These are phyloP conservation scores for Allomyces javanicus DNA, from an alignment of 192 early-diverging fungal genomes.

Conservation along the genomic window DNA sequence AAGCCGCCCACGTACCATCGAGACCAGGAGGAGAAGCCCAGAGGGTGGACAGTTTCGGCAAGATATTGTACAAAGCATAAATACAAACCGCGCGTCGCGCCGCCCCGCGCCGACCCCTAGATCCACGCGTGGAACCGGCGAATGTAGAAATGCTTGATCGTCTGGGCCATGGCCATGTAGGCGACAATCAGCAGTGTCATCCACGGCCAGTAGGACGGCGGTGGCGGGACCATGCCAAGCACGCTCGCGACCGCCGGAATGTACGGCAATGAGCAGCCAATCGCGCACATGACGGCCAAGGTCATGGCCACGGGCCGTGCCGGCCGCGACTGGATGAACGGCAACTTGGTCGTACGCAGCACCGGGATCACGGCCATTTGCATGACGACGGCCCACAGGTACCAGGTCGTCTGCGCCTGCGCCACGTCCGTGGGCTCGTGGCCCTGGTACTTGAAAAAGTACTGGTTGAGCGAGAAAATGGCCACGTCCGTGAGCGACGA, in stretches of 20 bases:
- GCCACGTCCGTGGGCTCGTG: constrained; percentile 8
- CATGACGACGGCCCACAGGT: constrained; percentile 18
- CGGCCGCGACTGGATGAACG: constrained; percentile 20
- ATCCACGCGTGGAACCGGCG: constrained; percentile 18
- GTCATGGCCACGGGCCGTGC: constrained; percentile 9
- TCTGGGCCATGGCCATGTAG: constrained; percentile 15
- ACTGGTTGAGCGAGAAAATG: constrained; percentile 20
- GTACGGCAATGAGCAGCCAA: constrained; percentile 14
- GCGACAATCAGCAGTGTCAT: constrained; percentile 9
- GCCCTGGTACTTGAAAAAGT: constrained; percentile 13
- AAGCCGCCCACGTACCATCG: no score
- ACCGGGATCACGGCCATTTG: constrained; percentile 25
- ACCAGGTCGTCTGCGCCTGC: constrained; percentile 18
- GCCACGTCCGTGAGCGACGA: constrained; percentile 23
- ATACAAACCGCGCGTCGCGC: no score
- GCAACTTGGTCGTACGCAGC: constrained; percentile 23
- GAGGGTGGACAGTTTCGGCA: no score
- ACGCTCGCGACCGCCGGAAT: constrained; percentile 5
- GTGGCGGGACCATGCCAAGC: constrained; percentile 13
- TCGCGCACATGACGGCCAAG: constrained; percentile 6
- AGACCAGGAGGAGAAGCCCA: no score
- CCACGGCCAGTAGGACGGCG: constrained; percentile 12
- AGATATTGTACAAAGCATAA: no score
- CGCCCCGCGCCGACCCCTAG: constrained; percentile 7
- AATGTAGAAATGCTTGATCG: constrained; percentile 17